Evolutionary conservation across 768 basidiomycete species (phyloP).

Genomic region (Mycena leptocephala): DNA sequence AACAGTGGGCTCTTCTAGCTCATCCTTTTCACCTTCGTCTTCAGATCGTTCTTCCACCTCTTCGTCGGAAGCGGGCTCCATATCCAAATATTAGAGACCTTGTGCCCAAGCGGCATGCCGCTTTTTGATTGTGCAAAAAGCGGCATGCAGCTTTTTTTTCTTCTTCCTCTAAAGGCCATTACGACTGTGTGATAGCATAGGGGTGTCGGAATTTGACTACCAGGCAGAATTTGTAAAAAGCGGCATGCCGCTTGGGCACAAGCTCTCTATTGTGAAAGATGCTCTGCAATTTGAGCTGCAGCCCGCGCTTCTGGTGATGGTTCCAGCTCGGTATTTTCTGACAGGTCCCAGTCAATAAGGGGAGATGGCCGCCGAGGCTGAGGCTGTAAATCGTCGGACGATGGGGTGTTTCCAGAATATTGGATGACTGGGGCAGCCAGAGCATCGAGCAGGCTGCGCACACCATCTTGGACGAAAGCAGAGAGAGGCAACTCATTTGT

Average conservation of each 20-base stretch:
- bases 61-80: neutral
- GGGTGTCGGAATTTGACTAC: too few relatives aligned
- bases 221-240: too few relatives aligned
- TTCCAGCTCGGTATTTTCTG: neutral
- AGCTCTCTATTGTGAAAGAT: neutral
- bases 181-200: too few relatives aligned
- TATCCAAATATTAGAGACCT: too few relatives aligned
- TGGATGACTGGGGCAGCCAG: neutral
- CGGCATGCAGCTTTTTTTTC: too few relatives aligned
- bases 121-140: too few relatives aligned
- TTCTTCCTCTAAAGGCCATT: too few relatives aligned
- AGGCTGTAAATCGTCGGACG: neutral
- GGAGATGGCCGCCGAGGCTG: neutral
- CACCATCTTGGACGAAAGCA: neutral
- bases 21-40: neutral
- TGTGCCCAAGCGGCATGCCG: too few relatives aligned
- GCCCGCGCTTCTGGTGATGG: neutral
- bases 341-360: neutral
- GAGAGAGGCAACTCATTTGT: neutral
- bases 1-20: neutral
- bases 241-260: too few relatives aligned
- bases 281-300: neutral
- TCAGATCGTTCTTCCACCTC: neutral
- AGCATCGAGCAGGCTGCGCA: neutral
- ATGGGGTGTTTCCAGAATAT: neutral